A percentile compares a stretch with the other conserved stretches of the same genome.
These are phyloP conservation scores for Solanum sparsipilum DNA, from an alignment of 257 asterid species.

Conservation along the genomic window DNA sequence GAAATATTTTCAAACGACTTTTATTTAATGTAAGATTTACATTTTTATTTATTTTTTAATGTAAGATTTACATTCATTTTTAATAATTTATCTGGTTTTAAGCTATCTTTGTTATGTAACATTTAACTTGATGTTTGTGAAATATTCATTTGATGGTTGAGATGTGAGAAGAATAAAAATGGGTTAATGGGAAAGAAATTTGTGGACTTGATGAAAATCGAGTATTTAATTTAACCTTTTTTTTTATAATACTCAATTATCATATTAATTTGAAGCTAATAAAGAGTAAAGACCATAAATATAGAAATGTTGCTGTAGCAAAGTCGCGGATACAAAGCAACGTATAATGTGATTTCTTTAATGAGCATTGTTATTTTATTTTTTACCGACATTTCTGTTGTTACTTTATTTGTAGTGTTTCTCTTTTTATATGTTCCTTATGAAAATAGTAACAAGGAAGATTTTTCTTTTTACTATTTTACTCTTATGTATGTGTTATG, in stretches of 20 bases:
- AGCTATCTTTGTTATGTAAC: neutral
- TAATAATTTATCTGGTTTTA: neutral
- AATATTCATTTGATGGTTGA: neutral
- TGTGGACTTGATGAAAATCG: neutral
- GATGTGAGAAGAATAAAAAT: neutral
- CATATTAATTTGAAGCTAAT: neutral
- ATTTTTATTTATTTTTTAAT: neutral
- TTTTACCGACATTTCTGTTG: neutral
- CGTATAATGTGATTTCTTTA: neutral
- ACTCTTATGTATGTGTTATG: neutral
- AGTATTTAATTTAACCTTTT: neutral
- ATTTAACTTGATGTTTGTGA: neutral
- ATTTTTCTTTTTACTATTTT: neutral
- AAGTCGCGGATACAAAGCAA: neutral
- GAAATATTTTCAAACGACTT: neutral
- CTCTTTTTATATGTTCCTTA: neutral
- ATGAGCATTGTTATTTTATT: neutral
- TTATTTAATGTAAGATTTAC: neutral
- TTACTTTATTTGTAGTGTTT: neutral
- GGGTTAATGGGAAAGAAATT: neutral
- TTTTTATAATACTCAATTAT: neutral
- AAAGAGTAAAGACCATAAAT: neutral
- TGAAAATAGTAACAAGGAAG: neutral
- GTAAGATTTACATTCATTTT: neutral
- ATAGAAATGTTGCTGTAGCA: neutral